Base-by-base conservation (phyloP, 495 filamentous ascomycete genomes). In the Viridothelium virens region DNA sequence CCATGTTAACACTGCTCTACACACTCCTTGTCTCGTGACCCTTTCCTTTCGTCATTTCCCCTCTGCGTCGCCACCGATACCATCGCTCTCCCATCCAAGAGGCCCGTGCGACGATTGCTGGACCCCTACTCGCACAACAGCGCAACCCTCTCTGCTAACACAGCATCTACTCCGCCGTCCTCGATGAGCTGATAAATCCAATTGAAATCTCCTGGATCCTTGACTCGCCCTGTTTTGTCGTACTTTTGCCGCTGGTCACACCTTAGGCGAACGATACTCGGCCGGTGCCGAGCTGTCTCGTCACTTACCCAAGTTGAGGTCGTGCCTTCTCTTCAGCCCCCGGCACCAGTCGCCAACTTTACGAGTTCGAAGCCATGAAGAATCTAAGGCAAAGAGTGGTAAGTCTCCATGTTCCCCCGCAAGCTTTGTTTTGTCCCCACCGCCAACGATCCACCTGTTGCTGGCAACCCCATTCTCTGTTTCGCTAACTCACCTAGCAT, bases 331-430 rank as follows among this genome's bases (percentile, higher is more conserved):
- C 53, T 36, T 59, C 53, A 18, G 36, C 10, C 53, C 53, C 53
- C 53, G 53, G 53, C 53, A 59, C 33, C 53, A 18, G 6, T 59
- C 31, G 36, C 36, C 31, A 4, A 59, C 36, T 18, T 36, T 9
- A 3, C 25, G 36, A 39, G 0, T 63, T n/a, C 11, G 63, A 16
- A 59, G 68, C 56, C 62, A 97, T 98, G 94, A 97, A 96, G 82
- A 87, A 91, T 75, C 96, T 98, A 79, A 89, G 94, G 81, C 91
- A 96, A 82, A 89, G 89, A 89, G 95, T 97, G 81, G 93, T 96
- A 83, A 83, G 93, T 89, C 69, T 72, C 61, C 72, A 65, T 64
- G 67, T 71, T 67, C 36, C 71, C 38, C 18, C 18, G 31, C 53
- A 36, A 59, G 72, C 65, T 69, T 63, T 66, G 69, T 69, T 44